These are phyloP conservation scores for Verticillium longisporum DNA, from an alignment of 2,329 filamentous ascomycete species.

Conservation along the genomic window DNA sequence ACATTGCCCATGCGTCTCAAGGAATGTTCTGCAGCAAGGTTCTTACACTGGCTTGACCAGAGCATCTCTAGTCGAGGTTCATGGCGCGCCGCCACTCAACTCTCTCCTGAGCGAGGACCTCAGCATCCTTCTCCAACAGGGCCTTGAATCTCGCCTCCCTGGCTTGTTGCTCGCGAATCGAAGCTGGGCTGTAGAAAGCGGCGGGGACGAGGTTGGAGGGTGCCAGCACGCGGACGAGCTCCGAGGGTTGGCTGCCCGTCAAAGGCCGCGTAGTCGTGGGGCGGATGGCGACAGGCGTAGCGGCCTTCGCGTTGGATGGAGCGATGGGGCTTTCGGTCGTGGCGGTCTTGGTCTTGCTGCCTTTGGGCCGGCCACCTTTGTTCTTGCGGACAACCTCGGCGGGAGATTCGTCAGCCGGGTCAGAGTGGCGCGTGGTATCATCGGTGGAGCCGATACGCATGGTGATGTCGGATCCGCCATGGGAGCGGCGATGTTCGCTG, in stretches of 20 bases:
- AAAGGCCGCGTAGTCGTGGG: background rate
- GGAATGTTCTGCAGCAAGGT: too few relatives aligned
- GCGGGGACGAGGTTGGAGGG: background rate
- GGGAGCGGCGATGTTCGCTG: background rate
- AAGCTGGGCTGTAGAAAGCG: background rate
- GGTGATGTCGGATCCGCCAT: background rate
- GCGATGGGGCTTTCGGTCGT: background rate
- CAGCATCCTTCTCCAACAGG: background rate
- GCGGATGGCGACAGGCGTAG: background rate
- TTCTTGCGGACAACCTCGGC: background rate
- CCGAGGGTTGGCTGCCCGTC: background rate
- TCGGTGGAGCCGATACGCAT: background rate
- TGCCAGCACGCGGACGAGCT: background rate
- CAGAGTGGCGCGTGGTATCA: background rate
- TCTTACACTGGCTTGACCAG: too few relatives aligned
- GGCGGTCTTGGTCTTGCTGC: background rate
- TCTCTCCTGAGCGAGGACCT: background rate
- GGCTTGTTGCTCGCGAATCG: too few relatives aligned
- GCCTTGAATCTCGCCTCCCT: background rate
- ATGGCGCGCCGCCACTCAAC: background rate
- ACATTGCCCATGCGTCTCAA: too few relatives aligned
- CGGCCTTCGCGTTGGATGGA: background rate
- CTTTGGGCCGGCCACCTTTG: slow-evolving; percentile 1
- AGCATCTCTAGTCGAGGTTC: background rate
- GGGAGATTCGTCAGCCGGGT: background rate